Percentiles rank a stretch among this genome's conserved stretches.
These are phyloP conservation scores for Geranium incanum DNA, from an alignment of 441 rosid species.

Conservation along the genomic window DNA sequence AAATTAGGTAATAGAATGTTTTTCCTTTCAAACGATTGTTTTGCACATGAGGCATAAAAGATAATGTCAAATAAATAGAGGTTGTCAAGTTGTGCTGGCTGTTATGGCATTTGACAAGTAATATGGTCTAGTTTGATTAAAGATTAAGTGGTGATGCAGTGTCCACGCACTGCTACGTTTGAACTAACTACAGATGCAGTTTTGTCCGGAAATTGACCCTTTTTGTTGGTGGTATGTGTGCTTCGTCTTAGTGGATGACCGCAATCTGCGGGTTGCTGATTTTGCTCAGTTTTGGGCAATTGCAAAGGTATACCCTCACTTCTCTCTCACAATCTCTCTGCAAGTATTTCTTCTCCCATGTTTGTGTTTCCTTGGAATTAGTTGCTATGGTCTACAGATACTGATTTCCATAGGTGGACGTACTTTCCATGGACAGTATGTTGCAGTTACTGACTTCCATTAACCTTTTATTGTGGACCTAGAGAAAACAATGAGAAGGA, in stretches of 20 bases:
- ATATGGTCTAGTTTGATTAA: constrained; percentile 45
- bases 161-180: constrained; percentile 69
- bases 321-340: constrained; percentile 49
- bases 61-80: constrained; percentile 23
- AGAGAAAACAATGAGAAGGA: no score
- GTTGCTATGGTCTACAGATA: constrained; percentile 36
- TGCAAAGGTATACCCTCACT: constrained; percentile 91
- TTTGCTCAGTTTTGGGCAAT: constrained; percentile 99
- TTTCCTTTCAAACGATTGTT: constrained; percentile 13
- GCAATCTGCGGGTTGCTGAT: constrained; percentile 99
- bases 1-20: constrained; percentile 23
- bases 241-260: constrained; percentile 99
- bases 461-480: background rate
- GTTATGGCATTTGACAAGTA: constrained; percentile 33
- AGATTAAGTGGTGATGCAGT: constrained; percentile 73
- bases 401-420: constrained; percentile 24
- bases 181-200: constrained; percentile 96
- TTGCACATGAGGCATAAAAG: constrained; percentile 27
- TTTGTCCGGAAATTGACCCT: constrained; percentile 94
- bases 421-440: constrained; percentile 20
- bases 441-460: background rate
- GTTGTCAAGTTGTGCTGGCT: constrained; percentile 23
- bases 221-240: constrained; percentile 88
- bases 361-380: constrained; percentile 35
- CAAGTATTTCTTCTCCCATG: constrained; percentile 35